Evolutionary conservation across 805 yeast genomes (phyloP).

Genomic region (Myxozyma geophila): DNA sequence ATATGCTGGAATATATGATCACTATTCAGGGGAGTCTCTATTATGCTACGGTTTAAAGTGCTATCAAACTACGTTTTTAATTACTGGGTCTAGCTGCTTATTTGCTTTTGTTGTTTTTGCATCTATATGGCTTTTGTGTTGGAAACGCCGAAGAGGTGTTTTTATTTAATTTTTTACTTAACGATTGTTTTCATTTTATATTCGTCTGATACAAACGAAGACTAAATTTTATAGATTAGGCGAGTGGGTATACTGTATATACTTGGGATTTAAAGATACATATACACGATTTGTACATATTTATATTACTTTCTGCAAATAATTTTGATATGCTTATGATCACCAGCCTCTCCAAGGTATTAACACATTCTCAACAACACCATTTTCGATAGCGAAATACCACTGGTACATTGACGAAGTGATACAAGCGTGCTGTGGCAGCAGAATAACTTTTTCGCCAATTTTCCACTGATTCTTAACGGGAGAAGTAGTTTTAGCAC

Average conservation of each 20-base stretch:
- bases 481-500: conserved; percentile 9
- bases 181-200: not conserved
- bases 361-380: conserved; percentile 62
- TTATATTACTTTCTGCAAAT: not conserved
- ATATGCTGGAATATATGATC: conserved; percentile 69
- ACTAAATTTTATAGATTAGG: not conserved
- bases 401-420: conserved; percentile 64
- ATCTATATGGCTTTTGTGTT: conserved; percentile 27
- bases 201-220: not conserved
- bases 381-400: conserved; percentile 57
- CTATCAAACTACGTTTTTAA: conserved; percentile 40
- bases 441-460: conserved; percentile 59
- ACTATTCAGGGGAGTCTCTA: conserved; percentile 41
- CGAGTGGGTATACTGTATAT: not conserved
- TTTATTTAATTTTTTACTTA: conserved; percentile 15
- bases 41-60: conserved; percentile 38
- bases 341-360: conserved; percentile 62
- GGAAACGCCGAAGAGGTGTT: conserved; percentile 23
- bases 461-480: conserved; percentile 30
- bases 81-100: conserved; percentile 40
- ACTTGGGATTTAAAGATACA: not conserved
- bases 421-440: conserved; percentile 77
- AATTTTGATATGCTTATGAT: not conserved
- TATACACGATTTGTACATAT: not conserved
- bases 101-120: conserved; percentile 32